These are phyloP conservation scores for Binderoboletus segoi DNA, from an alignment of 1,284 basidiomycete genomes.

Conservation along the genomic window DNA sequence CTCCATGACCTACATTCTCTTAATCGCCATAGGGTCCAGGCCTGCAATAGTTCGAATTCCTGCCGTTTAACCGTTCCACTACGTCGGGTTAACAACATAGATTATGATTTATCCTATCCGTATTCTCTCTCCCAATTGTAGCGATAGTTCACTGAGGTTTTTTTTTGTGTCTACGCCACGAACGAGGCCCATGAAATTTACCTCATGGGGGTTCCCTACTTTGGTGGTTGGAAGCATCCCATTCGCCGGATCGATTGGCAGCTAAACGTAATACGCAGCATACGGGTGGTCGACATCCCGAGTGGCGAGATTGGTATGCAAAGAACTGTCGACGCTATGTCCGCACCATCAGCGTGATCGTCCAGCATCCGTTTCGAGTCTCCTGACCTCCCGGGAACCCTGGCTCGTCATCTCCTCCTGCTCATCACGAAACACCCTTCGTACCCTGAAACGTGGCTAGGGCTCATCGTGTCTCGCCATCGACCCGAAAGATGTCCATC, in stretches of 20 bases:
- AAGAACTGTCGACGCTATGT: background rate
- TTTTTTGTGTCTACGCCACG: constrained; percentile 3
- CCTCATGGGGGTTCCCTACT: background rate
- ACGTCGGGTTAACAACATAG: background rate
- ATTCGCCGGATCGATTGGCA: background rate
- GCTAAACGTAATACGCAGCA: background rate
- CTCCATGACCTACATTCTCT: background rate
- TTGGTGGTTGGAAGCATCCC: background rate
- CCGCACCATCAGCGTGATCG: background rate
- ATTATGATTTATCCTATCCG: background rate
- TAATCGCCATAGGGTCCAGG: background rate
- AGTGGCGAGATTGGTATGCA: background rate
- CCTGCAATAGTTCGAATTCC: background rate
- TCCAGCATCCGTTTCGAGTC: background rate
- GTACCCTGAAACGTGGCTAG: constrained; percentile 57
- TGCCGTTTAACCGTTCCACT: background rate
- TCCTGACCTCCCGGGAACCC: no score
- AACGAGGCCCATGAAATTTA: constrained; percentile 6
- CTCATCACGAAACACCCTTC: constrained; percentile 79
- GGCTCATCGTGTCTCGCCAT: constrained; percentile 74
- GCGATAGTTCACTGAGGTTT: constrained; percentile 17
- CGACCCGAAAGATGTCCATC: constrained; percentile 68
- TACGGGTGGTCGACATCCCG: background rate
- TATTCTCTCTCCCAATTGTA: constrained; percentile 21
- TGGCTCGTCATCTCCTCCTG: constrained; percentile 51